Base-by-base conservation (phyloP, 2,329 filamentous ascomycete species). In the Pyrenochaeta sp. region DNA sequence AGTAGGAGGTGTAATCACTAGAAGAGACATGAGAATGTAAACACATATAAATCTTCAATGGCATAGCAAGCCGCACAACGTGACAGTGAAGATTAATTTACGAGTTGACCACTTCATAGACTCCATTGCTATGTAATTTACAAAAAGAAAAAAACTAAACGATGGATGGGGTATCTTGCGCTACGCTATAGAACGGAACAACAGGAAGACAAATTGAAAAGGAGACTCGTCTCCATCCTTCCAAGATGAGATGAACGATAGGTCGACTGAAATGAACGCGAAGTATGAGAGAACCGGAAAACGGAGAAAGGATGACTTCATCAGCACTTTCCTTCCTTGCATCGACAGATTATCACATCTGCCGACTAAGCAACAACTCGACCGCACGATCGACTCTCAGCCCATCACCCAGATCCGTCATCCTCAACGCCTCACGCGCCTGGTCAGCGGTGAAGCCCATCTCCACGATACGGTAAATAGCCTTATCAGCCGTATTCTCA, bases 391-490 rank as follows among this genome's bases (percentile, higher is more conserved):
- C 81, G 9, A 85, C 79, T 55, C 87, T 78, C 61, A 89, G 76
- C 0, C 85, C 85, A 61, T 87, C 84, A 0, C 86, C 87, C 13
- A 81, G 82, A 69, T 89, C 87, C 5, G 86, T 89, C 64, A 83
- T 81, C 40, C 82, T 81, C 19, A 89, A 74, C 19, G 87, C 87
- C 66, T 83, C 81, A 56, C 83, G 82, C 7, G 86, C 86, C 61
- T 86, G 80, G 19, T 81, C 80, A 15, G 82, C 76, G 7, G 80
- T 80, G 62, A 89, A 89, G 0, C 87, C 87, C 72, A 89, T 85
- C 36, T 86, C 83, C 5, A 88, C 84, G 54, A 89, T 84, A 42
- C 81, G 78, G 46, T 80, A 76, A 19, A 89, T 82, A 0, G 87
- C 87, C 45, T 80, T 79, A 47, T 88, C 86, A 13, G 83, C 83